Evolutionary conservation across 345 rosid genomes (phyloP), one percentile per base, ranked within the genome.

Genomic region (Eucalyptus pauciflora): DNA sequence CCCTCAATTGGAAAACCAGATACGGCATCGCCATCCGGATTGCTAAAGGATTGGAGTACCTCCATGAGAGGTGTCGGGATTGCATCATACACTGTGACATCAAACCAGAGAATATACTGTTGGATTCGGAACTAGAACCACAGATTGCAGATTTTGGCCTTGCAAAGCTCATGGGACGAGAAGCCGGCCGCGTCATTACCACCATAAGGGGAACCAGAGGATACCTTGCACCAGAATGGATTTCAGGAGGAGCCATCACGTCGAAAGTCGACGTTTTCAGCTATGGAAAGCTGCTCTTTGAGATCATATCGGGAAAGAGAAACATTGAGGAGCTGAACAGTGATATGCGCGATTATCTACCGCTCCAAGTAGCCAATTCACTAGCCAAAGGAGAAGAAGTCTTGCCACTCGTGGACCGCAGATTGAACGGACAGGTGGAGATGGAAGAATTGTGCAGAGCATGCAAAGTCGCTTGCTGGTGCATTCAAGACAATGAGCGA

Each of bases 41-140:
- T 25, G 88, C 92, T 27, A 89, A 87, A 76, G 92, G 91, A 56
- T 79, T 91, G 31, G 49, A 69, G 43, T 91, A 91, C 43, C 92
- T 91, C 33, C 90, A 91, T 56, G 92, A 91, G 50, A 87, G 88
- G 46, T 91, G 89, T 56, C 50, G 83, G 7, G 89, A 87, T 51
- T 27, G 87, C 87, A 87, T 90, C 76, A 31, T 90, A 18, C 89
- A 58, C 11, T 52, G 37, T 16, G 88, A 89, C 86, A 86, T 89
- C 86, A 89, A 89, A 31, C 90, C 90, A 6, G 88, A 89, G 49
- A 89, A 89, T 62, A 76, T 89, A 50, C 52, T 89, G 33, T 51
- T 89, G 52, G 88, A 86, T 54, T 45, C 86, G 3, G 60, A 58
- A 27, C 64, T 60, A 8, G 50, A 13, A 17, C 88, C 90, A 14